A percentile compares a stretch with the other conserved stretches of the same genome.
phyloP scores from a whole-genome alignment of 2,329 filamentous ascomycete species.

The Anthostomella pinea region DNA sequence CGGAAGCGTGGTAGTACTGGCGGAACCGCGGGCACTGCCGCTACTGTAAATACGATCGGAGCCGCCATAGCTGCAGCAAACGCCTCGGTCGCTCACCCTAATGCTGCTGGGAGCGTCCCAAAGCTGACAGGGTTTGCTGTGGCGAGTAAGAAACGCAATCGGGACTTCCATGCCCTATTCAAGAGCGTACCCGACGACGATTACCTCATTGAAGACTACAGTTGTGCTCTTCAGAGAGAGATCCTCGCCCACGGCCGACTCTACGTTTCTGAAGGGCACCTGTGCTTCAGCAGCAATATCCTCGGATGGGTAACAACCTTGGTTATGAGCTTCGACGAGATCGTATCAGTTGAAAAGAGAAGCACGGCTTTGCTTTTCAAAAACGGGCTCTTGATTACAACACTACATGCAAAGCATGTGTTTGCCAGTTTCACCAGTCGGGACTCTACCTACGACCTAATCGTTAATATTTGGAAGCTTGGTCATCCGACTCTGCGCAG shows the following conservation, averaged over 20 bases:
- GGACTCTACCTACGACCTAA: slow-evolving; percentile 94
- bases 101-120: slow-evolving; percentile 56
- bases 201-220: slow-evolving; percentile 97
- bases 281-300: slow-evolving; percentile 99
- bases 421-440: slow-evolving; percentile 94
- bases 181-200: slow-evolving; percentile 97
- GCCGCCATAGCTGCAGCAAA: slow-evolving; percentile 71
- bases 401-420: slow-evolving; percentile 88
- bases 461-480: slow-evolving; percentile 98
- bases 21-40: slow-evolving; percentile 54
- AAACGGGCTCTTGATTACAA: slow-evolving; percentile 95
- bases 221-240: slow-evolving; percentile 91
- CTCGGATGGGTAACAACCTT: slow-evolving; percentile 96
- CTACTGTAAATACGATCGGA: slow-evolving; percentile 64
- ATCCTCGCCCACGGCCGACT: slow-evolving; percentile 91
- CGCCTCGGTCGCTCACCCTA: slow-evolving; percentile 64
- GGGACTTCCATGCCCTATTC: slow-evolving; percentile 91
- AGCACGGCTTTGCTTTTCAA: slow-evolving; percentile 94
- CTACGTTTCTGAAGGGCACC: slow-evolving; percentile 94
- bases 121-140: slow-evolving; percentile 94
- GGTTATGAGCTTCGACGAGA: slow-evolving; percentile 97
- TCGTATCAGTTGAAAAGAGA: slow-evolving; percentile 94
- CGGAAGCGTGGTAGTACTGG: slow-evolving; percentile 82
- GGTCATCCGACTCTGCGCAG: slow-evolving; percentile 90
- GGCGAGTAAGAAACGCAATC: slow-evolving; percentile 91